Evolutionary conservation across 1,139 yeast genomes (phyloP).

Genomic region (Schizosaccharomyces versatilis): DNA sequence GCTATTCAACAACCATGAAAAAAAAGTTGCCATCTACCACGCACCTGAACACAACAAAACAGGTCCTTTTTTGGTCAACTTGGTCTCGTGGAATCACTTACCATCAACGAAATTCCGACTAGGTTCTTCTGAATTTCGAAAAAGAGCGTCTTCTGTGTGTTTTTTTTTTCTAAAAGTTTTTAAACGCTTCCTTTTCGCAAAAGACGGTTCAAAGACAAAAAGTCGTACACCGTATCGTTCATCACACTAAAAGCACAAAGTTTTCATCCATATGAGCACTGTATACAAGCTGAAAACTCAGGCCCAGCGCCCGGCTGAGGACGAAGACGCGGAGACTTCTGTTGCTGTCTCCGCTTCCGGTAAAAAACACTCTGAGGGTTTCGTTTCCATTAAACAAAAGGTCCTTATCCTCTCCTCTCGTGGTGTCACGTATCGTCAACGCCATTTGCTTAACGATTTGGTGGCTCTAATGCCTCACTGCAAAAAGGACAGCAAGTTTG

Average conservation of each 20-base stretch:
- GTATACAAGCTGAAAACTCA: neutral
- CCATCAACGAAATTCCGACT: too few relatives aligned
- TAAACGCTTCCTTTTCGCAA: too few relatives aligned
- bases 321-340: neutral
- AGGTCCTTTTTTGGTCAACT: too few relatives aligned
- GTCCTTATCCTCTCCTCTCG: conserved; percentile 77
- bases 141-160: too few relatives aligned
- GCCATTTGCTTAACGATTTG: conserved; percentile 75
- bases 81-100: too few relatives aligned
- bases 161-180: too few relatives aligned
- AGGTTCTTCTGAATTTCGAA: too few relatives aligned
- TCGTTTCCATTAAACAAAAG: conserved; percentile 42
- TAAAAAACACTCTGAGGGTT: conserved; percentile 5
- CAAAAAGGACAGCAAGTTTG: conserved; percentile 88
- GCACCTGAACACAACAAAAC: too few relatives aligned
- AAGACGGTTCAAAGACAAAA: too few relatives aligned
- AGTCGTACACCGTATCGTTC: too few relatives aligned
- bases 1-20: too few relatives aligned
- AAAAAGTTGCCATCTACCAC: too few relatives aligned
- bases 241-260: neutral
- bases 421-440: conserved; percentile 80
- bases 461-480: conserved; percentile 73
- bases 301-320: neutral
- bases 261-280: neutral
- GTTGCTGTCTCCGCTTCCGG: conserved; percentile 21